phyloP scores from a whole-genome alignment of 331 rosid genomes.

The Phaseolus coccineus region DNA sequence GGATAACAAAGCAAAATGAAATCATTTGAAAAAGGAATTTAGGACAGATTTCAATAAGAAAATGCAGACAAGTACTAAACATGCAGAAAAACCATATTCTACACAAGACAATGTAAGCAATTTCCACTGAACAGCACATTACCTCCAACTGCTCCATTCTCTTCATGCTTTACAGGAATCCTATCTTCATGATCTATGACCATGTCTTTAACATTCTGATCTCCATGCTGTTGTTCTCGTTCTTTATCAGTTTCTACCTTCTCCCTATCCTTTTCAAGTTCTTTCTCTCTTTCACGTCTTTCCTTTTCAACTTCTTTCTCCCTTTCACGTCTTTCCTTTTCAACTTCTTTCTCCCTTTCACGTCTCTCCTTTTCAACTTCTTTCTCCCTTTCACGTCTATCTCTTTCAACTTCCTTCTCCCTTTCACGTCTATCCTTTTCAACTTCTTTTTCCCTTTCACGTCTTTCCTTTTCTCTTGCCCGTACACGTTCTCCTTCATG shows the following conservation, averaged over 20 bases:
- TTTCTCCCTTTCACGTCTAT: conserved; percentile 19
- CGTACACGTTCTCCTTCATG: conserved; percentile 69
- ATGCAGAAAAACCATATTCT: conserved; percentile 32
- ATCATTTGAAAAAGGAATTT: conserved; percentile 3
- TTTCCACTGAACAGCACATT: conserved; percentile 34
- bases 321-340: conserved; percentile 12
- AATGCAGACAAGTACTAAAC: conserved; percentile 37
- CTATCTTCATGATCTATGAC: conserved; percentile 71
- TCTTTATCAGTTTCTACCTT: conserved; percentile 70
- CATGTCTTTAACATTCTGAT: conserved; percentile 59
- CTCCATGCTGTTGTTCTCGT: conserved; percentile 66
- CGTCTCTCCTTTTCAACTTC: conserved; percentile 17
- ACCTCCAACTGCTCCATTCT: conserved; percentile 72
- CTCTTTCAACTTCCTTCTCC: conserved; percentile 48
- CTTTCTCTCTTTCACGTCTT: conserved; percentile 61
- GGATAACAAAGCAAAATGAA: conserved; percentile 29
- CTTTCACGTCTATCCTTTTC: conserved; percentile 35
- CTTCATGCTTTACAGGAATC: conserved; percentile 63
- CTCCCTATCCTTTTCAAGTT: conserved; percentile 45
- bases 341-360: conserved; percentile 19
- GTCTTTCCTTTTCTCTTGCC: conserved; percentile 78
- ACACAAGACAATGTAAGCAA: conserved; percentile 4
- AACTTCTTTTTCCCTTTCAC: conserved; percentile 57
- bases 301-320: conserved; percentile 38
- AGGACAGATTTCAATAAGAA: conserved; percentile 7